Base-by-base conservation (phyloP, 495 filamentous ascomycete genomes). In the Neurospora sp. region DNA sequence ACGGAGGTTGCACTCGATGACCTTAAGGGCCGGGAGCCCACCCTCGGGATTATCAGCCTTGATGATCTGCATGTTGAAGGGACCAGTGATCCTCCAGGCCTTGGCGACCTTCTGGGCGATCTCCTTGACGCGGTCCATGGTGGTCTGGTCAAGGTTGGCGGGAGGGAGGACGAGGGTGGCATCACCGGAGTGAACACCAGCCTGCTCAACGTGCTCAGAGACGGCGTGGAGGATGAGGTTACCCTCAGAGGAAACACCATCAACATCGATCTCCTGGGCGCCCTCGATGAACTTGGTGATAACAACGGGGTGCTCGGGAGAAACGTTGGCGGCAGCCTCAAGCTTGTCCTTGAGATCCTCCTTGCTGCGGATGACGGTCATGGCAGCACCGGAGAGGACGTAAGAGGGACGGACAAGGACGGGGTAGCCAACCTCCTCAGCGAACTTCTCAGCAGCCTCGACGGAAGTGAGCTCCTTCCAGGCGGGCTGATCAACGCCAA, bases 41-140 rank as follows among this genome's bases (percentile, higher is more conserved):
- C 90, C 91, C 71, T 91, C 90, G 20, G 88, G 86, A 74, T 91
- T 84, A 5, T 91, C 85, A 59, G 93, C 94, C 85, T 97, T 97
- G 88, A 98, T 98, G 83, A 98, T 96, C 83, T 98, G 95, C 96
- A 98, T 98, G 87, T 98, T 98, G 89, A 98, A 98, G 42, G 95
- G 95, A 53, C 95, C 95, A 20, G 93, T 97, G 81, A 98, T 98
- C 78, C 86, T 94, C 93, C 95, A 97, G 65, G 96, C 95, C 82
- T 96, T 93, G 73, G 95, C 95, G 37, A 98, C 94, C 88, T 97
- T 98, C 83, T 93, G 82, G 14, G 96, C 95, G 74, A 98, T 97
- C 75, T 92, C 93, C 88, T 98, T 98, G 71, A 97, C 87, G 68
- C 96, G 92, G 72, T 86, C 88, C 87, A 97, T 91, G 72, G 90